Conservation (phyloP, 2,329 filamentous ascomycete species). For the Hirsutella rhossiliensis region DNA sequence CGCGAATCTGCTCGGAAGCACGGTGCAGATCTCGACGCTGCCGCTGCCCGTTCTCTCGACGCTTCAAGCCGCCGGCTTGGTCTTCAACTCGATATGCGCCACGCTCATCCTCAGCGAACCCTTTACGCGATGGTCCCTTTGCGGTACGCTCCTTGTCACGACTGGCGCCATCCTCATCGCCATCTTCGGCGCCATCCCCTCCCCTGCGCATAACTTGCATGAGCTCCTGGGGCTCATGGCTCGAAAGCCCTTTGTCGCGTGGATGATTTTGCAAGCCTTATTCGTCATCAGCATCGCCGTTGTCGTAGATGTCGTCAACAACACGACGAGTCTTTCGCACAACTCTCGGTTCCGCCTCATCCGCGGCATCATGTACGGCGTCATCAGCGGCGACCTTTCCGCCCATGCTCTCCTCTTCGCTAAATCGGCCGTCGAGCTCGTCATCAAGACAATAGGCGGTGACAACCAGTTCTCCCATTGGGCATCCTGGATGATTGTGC, state of each 20-base stretch:
- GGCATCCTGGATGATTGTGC: constrained; percentile 85
- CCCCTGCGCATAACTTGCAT: constrained; percentile 76
- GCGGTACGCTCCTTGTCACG: constrained; percentile 81
- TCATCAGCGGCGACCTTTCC: constrained; percentile 84
- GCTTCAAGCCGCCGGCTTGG: constrained; percentile 85
- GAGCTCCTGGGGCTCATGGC: constrained; percentile 70
- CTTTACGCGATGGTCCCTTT: constrained; percentile 86
- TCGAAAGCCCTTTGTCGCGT: constrained; percentile 65
- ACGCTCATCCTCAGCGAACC: constrained; percentile 85
- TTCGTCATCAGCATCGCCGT: constrained; percentile 59
- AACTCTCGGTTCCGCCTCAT: constrained; percentile 60
- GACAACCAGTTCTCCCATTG: constrained; percentile 91
- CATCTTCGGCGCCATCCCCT: constrained; percentile 84
- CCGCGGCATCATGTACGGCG: constrained; percentile 77
- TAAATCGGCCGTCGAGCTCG: constrained; percentile 89
- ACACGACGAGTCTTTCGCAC: constrained; percentile 39
- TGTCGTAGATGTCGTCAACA: constrained; percentile 43
- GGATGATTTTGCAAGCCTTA: constrained; percentile 74
- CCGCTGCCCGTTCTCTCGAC: constrained; percentile 91
- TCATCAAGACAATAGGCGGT: constrained; percentile 75
- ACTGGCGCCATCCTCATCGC: constrained; percentile 84
- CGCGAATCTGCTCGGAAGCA: constrained; percentile 87
- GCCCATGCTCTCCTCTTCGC: constrained; percentile 88
- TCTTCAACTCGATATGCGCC: constrained; percentile 98
- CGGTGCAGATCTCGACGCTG: constrained; percentile 92